phyloP scores from a whole-genome alignment of 164 flowering plant genomes.

The Umbilicus rupestris region DNA sequence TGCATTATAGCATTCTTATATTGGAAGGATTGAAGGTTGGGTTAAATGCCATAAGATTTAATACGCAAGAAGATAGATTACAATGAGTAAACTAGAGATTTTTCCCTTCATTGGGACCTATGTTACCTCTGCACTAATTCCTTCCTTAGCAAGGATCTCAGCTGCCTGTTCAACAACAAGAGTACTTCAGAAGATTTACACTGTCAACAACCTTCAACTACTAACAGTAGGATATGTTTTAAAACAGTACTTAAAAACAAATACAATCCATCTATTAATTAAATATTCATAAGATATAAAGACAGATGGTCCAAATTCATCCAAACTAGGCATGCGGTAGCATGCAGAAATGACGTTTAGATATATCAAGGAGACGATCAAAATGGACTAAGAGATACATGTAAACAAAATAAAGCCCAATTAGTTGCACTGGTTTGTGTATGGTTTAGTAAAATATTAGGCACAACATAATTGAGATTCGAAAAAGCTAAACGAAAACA shows the following conservation, averaged over 20 bases:
- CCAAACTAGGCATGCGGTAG: neutral
- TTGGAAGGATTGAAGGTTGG: neutral
- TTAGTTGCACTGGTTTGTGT: neutral
- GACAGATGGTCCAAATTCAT: neutral
- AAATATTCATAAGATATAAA: too few species aligned
- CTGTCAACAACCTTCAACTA: neutral
- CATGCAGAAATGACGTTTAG: neutral
- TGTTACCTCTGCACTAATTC: constrained; percentile 87
- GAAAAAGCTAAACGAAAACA: neutral
- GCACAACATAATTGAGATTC: neutral
- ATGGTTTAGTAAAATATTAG: neutral
- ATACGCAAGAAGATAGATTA: neutral
- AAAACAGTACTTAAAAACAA: too few species aligned
- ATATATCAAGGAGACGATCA: neutral
- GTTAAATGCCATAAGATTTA: neutral
- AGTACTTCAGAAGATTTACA: neutral
- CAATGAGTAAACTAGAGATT: neutral
- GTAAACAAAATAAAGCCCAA: neutral
- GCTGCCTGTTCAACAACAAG: constrained; percentile 57
- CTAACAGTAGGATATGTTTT: too few species aligned
- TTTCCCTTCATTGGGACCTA: neutral
- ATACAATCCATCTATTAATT: too few species aligned
- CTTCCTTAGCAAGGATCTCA: constrained; percentile 78
- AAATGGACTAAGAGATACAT: neutral
- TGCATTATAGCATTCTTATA: constrained; percentile 13